phyloP scores from a whole-genome alignment of 306 rosid species.

The Begonia loranthoides region DNA sequence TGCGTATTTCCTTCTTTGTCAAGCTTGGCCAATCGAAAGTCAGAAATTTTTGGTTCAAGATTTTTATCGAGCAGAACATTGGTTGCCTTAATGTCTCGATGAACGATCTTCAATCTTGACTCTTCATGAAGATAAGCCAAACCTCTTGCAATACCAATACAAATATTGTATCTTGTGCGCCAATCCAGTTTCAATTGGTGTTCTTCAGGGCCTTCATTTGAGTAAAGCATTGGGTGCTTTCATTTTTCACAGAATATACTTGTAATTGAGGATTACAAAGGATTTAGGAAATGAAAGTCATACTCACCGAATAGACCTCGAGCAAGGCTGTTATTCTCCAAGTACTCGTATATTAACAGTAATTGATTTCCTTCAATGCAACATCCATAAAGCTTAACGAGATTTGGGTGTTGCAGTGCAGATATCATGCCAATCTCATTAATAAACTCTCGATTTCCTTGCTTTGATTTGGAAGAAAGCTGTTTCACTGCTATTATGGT shows the following conservation, averaged over 20 bases:
- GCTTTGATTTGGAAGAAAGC: conserved; percentile 32
- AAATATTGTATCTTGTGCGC: conserved; percentile 53
- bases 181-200: conserved; percentile 27
- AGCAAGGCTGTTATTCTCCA: conserved; percentile 54
- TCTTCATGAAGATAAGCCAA: conserved; percentile 76
- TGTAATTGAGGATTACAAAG: too few species aligned
- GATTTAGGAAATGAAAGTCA: not conserved
- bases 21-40: conserved; percentile 69
- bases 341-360: conserved; percentile 32
- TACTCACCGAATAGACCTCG: conserved; percentile 33
- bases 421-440: conserved; percentile 48
- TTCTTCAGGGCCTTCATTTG: conserved; percentile 4
- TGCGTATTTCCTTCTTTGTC: conserved; percentile 55
- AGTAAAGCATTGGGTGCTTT: not conserved
- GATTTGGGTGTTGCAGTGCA: conserved; percentile 37
- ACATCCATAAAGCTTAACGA: conserved; percentile 40
- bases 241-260: not conserved
- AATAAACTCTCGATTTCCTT: conserved; percentile 43
- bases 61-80: conserved; percentile 64
- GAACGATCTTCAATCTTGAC: conserved; percentile 64
- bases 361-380: conserved; percentile 38
- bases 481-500: conserved; percentile 29
- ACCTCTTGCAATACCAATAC: conserved; percentile 57
- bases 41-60: conserved; percentile 58
- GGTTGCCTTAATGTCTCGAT: conserved; percentile 68